phyloP scores from a whole-genome alignment of 768 basidiomycete genomes.

The Termitomyces bulborhizus region DNA sequence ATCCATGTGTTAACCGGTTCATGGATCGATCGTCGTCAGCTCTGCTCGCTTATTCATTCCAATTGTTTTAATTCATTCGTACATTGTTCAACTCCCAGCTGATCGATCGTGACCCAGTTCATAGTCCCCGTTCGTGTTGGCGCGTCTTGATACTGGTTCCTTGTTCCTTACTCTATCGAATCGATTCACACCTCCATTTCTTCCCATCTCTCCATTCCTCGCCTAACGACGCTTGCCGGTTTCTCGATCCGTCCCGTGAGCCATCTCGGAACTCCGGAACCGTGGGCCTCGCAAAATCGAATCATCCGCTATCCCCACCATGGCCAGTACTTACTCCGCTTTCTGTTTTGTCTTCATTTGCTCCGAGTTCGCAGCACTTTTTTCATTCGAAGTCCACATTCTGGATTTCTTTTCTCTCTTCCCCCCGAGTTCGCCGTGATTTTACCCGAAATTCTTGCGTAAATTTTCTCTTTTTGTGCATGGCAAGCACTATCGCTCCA shows the following conservation, averaged over 20 bases:
- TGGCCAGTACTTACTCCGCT: no score
- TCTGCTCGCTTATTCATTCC: neutral
- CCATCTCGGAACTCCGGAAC: slow-evolving; percentile 1
- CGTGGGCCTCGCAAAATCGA: neutral
- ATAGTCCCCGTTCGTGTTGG: neutral
- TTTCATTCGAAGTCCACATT: no score
- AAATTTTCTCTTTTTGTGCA: neutral
- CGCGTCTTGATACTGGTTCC: neutral
- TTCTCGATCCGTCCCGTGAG: neutral
- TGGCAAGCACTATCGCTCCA: neutral
- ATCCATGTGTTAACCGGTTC: neutral
- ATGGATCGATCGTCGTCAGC: neutral
- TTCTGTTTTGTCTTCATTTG: neutral
- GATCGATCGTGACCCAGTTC: neutral
- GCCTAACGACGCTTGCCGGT: no score
- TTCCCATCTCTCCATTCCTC: neutral
- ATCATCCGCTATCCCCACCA: neutral
- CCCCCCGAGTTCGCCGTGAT: neutral
- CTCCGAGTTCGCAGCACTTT: neutral
- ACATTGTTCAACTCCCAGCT: neutral
- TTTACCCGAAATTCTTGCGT: neutral
- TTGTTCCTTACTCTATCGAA: neutral
- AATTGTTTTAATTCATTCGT: neutral
- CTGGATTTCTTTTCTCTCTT: neutral
- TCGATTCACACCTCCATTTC: slow-evolving; percentile 7